Evolutionary conservation across 1,139 yeast species (phyloP), one percentile per base, ranked within the genome.

Genomic region (Yamadazyma jaroonii): DNA sequence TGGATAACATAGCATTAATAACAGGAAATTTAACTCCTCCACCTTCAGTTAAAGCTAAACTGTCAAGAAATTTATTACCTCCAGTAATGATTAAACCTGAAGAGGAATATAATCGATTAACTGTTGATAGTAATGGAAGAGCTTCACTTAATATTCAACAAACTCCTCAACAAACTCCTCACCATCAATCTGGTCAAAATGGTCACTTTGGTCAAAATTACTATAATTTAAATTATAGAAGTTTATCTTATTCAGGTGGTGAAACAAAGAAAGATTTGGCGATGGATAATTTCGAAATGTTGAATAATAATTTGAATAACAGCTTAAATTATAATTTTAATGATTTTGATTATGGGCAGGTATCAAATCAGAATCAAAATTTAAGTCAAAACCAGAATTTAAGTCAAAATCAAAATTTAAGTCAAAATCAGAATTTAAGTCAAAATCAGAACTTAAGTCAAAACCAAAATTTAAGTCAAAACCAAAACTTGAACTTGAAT

Each of bases 1-100:
- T 67, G 52, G 73, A 67, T 35, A 66, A 66, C 38, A 55, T 67
- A 31, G 57, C 48, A 2, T 34, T 48, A 49, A 57, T 62, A 32
- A 62, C 67, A 15, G 34, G 32, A 11, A 15, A 31, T 9, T 38
- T 38, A 25, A 36, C 42, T 9, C 42, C 42, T n/a, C 42, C 42
- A 8, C 42, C 42, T 12, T 29, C 39, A 9, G 23, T 39, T 13
- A 39, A 33, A 22, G 35, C 25, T 12, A 13, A 13, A n/a, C 25
- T 25, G 23, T 29, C 12, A 14, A 26, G 12, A 3, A 59, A 61
- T 42, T 56, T 65, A 36, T 54, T 65, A 40, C 71, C 70, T 4
- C 62, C 72, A 1, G 71, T 56, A 8, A 49, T 59, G 6, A 48
- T 48, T 23, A 39, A 39, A 20, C 29, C 46, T 15, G 10, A 34